A percentile compares a stretch with the other conserved stretches of the same genome.
Evolutionary conservation across 805 yeast species (phyloP).

Genomic region (Wickerhamiella spandovensis): DNA sequence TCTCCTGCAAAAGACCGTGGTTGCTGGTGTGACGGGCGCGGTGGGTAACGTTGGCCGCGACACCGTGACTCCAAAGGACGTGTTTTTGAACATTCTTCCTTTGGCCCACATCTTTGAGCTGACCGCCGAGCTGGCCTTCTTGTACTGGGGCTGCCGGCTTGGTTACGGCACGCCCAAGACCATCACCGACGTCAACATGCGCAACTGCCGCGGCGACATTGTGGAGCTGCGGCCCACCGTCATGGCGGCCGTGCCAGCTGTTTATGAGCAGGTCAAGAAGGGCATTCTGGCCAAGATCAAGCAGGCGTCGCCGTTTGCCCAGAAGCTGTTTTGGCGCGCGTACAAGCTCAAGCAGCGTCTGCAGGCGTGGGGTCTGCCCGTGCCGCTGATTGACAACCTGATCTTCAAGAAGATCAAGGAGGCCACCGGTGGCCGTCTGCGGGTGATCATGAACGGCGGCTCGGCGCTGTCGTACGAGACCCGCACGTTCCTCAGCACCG

Average conservation of each 20-base stretch:
- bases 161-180: slow-evolving; percentile 95
- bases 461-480: slow-evolving; percentile 75
- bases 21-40: slow-evolving; percentile 83
- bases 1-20: slow-evolving; percentile 48
- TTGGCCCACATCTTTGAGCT: slow-evolving; percentile 93
- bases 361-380: slow-evolving; percentile 57
- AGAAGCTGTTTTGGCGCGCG: slow-evolving; percentile 82
- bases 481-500: slow-evolving; percentile 62
- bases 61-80: slow-evolving; percentile 43
- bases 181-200: slow-evolving; percentile 64
- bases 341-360: slow-evolving; percentile 58
- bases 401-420: slow-evolving; percentile 79
- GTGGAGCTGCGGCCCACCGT: slow-evolving; percentile 76
- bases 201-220: slow-evolving; percentile 81
- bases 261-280: slow-evolving; percentile 91
- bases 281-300: slow-evolving; percentile 71
- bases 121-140: slow-evolving; percentile 63
- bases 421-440: slow-evolving; percentile 88
- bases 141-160: slow-evolving; percentile 80
- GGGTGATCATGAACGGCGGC: slow-evolving; percentile 74
- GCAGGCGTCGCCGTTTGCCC: slow-evolving; percentile 49
- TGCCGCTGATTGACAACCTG: slow-evolving; percentile 56
- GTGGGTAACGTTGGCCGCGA: slow-evolving; percentile 43
- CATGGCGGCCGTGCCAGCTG: slow-evolving; percentile 98
- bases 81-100: slow-evolving; percentile 80